These are phyloP conservation scores for Leishmania major DNA, from an alignment of 208 protist genomes.

Conservation along the genomic window DNA sequence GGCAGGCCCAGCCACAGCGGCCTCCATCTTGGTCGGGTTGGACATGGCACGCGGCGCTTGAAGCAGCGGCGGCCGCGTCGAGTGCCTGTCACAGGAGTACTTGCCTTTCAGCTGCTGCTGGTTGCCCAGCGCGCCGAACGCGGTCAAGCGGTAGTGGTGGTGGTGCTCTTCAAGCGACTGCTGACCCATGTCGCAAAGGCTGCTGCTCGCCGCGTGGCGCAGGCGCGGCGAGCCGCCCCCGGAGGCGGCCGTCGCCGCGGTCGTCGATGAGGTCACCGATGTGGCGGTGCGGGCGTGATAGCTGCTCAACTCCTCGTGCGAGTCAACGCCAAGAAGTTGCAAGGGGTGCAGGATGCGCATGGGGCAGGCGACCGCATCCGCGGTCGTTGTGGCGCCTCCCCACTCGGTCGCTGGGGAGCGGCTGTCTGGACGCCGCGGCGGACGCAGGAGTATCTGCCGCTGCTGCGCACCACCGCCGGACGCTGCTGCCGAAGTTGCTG, in stretches of 20 bases:
- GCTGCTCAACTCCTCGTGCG: not conserved
- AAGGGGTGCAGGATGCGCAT: constrained; percentile 19
- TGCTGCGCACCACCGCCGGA: constrained; percentile 7
- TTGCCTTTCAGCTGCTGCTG: constrained; percentile 8
- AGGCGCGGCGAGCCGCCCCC: constrained; percentile 14
- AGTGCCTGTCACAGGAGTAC: not conserved
- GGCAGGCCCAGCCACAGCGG: not conserved
- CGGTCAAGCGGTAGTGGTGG: constrained; percentile 27
- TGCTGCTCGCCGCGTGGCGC: constrained; percentile 12
- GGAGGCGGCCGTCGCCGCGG: not conserved
- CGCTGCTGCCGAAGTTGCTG: not conserved
- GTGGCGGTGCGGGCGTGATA: not conserved
- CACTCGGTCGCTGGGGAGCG: not conserved
- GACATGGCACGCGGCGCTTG: not conserved
- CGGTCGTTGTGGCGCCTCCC: not conserved
- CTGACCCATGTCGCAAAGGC: constrained; percentile 24
- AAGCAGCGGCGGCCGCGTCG: not conserved
- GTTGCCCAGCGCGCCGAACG: constrained; percentile 6
- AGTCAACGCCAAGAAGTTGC: not conserved
- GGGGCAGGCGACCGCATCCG: not conserved
- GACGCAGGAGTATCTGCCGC: constrained; percentile 11
- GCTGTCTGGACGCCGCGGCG: not conserved
- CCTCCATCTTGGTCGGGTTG: not conserved
- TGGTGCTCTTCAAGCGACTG: constrained; percentile 37
- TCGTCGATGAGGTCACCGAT: not conserved